Base-by-base conservation (phyloP, 768 basidiomycete genomes). In the Phanerochaete sordida region DNA sequence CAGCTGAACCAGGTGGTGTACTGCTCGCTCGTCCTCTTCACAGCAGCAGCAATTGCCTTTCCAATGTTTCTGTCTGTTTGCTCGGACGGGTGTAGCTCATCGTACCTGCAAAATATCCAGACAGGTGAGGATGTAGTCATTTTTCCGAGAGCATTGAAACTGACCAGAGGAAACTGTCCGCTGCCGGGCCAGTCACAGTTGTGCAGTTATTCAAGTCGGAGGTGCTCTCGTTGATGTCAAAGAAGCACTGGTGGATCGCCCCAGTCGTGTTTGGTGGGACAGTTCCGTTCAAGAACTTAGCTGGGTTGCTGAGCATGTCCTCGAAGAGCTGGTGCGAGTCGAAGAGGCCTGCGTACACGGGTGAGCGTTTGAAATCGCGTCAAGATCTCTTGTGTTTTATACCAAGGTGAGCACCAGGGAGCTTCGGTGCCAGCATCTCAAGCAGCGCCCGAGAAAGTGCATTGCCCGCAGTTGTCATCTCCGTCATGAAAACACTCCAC, bases 81-180 rank as follows among this genome's bases (percentile, higher is more conserved):
- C 63, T 84, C 81, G 5, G 82, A 83, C 13, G 82, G 81, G 65
- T 85, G 84, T 7, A 86, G 72, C 59, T 84, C 84, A 60, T 86
- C 83, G 54, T 70, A 81, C 81, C 64, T 68, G 8, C 6, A 19
- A 46, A 31, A 19, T 21, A 57, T 13, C 5, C 19, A 39, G 21
- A 24, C 16, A 31, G 39, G 15, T 51, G n/a, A 49, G 39, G 6
- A n/a, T n/a, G n/a, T n/a, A n/a, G n/a, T n/a, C n/a, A n/a, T n/a
- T n/a, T n/a, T n/a, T n/a, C n/a, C n/a, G n/a, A n/a, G n/a, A n/a
- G n/a, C n/a, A 27, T 43, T 43, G 19, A 35, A 7, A 39, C 39
- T 9, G 64, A 84, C 85, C 85, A 87, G 47, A 86, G 68, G 73
- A 78, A 87, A 66, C 86, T 86, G 63, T 86, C 85, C 15, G 72